Evolutionary conservation across 108 stramenopile genomes (phyloP).

Genomic region (Pseudonitzschia multiseries): DNA sequence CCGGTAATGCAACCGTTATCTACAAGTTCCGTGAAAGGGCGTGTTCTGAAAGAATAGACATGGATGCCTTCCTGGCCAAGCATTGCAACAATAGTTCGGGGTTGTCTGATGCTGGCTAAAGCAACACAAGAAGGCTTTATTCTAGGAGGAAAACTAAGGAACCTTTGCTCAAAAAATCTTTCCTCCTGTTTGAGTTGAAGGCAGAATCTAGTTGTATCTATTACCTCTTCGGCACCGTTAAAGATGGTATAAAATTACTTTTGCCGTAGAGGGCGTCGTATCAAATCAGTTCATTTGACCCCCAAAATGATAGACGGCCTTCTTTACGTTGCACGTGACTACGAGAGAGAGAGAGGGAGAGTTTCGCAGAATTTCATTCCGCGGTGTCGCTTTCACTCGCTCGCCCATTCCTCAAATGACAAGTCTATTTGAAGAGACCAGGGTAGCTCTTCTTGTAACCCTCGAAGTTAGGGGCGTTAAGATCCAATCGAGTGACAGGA

Average conservation of each 20-base stretch:
- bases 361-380: neutral
- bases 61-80: too few species aligned
- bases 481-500: conserved; percentile 83
- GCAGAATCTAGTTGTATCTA: conserved; percentile 6
- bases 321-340: neutral
- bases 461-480: conserved; percentile 64
- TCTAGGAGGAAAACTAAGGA: neutral
- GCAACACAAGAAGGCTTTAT: neutral
- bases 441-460: conserved; percentile 84
- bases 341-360: neutral
- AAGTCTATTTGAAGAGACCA: conserved; percentile 64
- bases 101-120: too few species aligned
- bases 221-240: neutral
- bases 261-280: neutral
- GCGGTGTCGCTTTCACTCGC: neutral
- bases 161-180: neutral
- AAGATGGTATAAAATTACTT: neutral
- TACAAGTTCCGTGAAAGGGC: too few species aligned
- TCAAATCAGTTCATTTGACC: neutral
- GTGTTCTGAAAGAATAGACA: too few species aligned
- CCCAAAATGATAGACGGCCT: neutral
- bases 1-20: too few species aligned
- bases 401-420: neutral
- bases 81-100: too few species aligned
- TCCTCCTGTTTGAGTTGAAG: neutral